A percentile compares a stretch with the other conserved stretches of the same genome.
These are phyloP conservation scores for Durusdinium trenchii DNA, from an alignment of 73 alveolate genomes.

Conservation along the genomic window DNA sequence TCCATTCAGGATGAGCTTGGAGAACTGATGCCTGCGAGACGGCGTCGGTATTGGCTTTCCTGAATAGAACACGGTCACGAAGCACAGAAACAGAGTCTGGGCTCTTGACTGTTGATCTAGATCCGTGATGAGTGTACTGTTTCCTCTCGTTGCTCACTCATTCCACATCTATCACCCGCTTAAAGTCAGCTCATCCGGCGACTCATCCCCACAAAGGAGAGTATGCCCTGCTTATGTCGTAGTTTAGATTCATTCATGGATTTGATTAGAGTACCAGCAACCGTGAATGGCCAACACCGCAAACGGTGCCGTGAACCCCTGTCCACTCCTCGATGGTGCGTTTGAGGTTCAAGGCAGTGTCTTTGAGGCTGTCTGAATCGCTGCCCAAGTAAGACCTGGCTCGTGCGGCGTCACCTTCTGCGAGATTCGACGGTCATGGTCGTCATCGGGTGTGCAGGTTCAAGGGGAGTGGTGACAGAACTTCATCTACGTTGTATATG, in stretches of 20 bases:
- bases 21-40: conserved; percentile 55
- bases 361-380: conserved; percentile 47
- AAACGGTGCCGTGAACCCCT: neutral
- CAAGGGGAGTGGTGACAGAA: neutral
- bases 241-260: neutral
- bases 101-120: no score
- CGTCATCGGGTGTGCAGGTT: neutral
- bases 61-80: no score
- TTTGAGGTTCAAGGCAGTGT: conserved; percentile 43
- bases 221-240: no score
- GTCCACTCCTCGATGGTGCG: conserved; percentile 64
- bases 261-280: neutral
- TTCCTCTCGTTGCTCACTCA: no score
- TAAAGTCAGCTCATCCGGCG: no score
- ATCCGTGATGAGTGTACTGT: no score
- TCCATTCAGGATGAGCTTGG: conserved; percentile 78
- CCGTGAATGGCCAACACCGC: neutral
- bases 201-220: no score
- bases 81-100: no score
- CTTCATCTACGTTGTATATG: neutral
- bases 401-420: neutral
- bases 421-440: no score
- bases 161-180: no score
- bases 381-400: conserved; percentile 66
- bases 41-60: no score